These are phyloP conservation scores for Boletus speciosus DNA, from an alignment of 768 basidiomycete species.

Conservation along the genomic window DNA sequence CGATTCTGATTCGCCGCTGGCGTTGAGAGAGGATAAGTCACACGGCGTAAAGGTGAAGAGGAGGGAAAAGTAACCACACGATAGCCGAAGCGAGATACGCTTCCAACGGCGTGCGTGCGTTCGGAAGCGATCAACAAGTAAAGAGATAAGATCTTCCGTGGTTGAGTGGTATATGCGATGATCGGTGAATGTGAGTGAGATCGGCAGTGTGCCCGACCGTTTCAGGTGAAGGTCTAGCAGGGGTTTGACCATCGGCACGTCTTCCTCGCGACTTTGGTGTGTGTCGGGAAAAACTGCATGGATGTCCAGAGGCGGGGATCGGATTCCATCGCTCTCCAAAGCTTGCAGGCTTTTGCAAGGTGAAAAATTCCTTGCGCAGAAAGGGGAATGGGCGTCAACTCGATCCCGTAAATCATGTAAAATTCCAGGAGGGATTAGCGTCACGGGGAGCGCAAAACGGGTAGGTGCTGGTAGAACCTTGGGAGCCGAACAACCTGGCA, in stretches of 20 bases:
- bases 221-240: conserved; percentile 11
- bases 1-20: too few relatives aligned
- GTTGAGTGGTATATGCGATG: conserved; percentile 5
- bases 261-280: neutral
- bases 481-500: neutral
- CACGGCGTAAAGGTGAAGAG: conserved; percentile 17
- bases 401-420: neutral
- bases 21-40: conserved; percentile 5
- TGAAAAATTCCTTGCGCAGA: neutral
- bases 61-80: conserved; percentile 9
- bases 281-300: conserved; percentile 11
- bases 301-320: conserved; percentile 22
- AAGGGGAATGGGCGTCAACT: neutral
- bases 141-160: conserved; percentile 6
- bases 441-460: neutral
- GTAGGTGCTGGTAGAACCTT: neutral
- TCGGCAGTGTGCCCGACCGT: conserved; percentile 10
- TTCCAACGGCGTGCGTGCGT: conserved; percentile 18
- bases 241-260: neutral
- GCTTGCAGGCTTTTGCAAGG: conserved; percentile 19
- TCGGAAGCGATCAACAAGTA: conserved; percentile 13
- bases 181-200: conserved; percentile 21
- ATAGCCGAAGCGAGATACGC: conserved; percentile 9
- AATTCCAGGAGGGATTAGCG: conserved; percentile 11
- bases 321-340: conserved; percentile 17